Percentiles rank a stretch among this genome's conserved stretches.
These are phyloP conservation scores for Blastomyces percursus DNA, from an alignment of 2,329 filamentous ascomycete species.

Conservation along the genomic window DNA sequence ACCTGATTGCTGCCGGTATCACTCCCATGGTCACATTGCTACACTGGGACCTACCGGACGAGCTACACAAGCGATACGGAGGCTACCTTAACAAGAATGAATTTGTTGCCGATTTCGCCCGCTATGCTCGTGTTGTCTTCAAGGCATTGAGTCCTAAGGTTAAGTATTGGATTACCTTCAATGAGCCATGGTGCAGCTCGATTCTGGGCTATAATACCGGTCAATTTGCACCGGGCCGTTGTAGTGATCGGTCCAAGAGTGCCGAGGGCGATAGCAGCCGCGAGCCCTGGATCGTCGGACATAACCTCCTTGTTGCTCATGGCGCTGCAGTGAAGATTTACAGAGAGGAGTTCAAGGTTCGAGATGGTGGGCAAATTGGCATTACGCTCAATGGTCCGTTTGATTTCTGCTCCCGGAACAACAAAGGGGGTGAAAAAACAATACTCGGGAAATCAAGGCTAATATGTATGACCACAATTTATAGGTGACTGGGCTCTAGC, in stretches of 20 bases:
- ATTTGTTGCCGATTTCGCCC: slow-evolving; percentile 69
- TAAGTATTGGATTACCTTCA: slow-evolving; percentile 84
- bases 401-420: not conserved
- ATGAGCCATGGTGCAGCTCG: slow-evolving; percentile 78
- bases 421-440: not conserved
- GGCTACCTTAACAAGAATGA: slow-evolving; percentile 71
- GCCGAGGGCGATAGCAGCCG: slow-evolving; percentile 59
- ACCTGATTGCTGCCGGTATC: slow-evolving; percentile 64
- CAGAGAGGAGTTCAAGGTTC: slow-evolving; percentile 67
- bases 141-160: slow-evolving; percentile 60
- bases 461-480: not conserved
- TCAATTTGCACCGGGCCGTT: slow-evolving; percentile 70
- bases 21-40: slow-evolving; percentile 67
- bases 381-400: slow-evolving; percentile 68
- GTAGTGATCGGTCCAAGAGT: slow-evolving; percentile 61
- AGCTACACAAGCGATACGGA: slow-evolving; percentile 67
- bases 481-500: slow-evolving; percentile 67
- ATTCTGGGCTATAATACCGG: slow-evolving; percentile 66
- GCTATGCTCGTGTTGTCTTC: slow-evolving; percentile 60
- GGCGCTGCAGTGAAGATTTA: slow-evolving; percentile 71
- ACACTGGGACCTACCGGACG: slow-evolving; percentile 80
- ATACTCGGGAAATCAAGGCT: not conserved
- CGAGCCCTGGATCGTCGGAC: slow-evolving; percentile 77
- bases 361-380: slow-evolving; percentile 64
- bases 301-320: slow-evolving; percentile 70